A percentile compares a stretch with the other conserved stretches of the same genome.
phyloP scores from a whole-genome alignment of 2,329 filamentous ascomycete species.

The Fusarium papillatum region DNA sequence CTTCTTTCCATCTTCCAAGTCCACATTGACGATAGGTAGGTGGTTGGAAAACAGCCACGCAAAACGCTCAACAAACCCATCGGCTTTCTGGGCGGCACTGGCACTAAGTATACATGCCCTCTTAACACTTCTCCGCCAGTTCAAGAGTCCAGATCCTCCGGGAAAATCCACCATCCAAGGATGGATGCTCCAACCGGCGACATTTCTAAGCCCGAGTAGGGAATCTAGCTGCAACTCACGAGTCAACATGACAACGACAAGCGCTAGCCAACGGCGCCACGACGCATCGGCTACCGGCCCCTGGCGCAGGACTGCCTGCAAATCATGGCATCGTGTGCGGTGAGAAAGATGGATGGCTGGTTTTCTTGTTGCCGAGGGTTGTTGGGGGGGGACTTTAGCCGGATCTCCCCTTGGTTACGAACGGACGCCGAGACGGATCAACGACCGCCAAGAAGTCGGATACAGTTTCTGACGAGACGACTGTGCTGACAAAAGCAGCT shows the following conservation, averaged over 20 bases:
- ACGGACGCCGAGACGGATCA: slow-evolving; percentile 22
- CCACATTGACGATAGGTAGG: neutral
- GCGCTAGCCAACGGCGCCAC: slow-evolving; percentile 33
- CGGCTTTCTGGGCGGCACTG: neutral
- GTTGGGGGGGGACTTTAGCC: slow-evolving; percentile 28
- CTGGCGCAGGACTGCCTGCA: slow-evolving; percentile 9
- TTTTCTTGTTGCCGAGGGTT: slow-evolving; percentile 7
- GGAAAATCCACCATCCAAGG: neutral
- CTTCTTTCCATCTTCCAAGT: neutral
- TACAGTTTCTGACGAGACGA: slow-evolving; percentile 6
- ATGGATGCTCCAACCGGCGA: slow-evolving; percentile 8
- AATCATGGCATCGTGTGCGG: slow-evolving; percentile 11
- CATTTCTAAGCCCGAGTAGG: slow-evolving; percentile 12
- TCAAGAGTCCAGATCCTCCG: slow-evolving; percentile 19
- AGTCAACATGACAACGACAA: slow-evolving; percentile 15
- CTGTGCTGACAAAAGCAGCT: slow-evolving; percentile 18
- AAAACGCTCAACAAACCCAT: slow-evolving; percentile 15
- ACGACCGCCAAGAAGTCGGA: slow-evolving; percentile 32
- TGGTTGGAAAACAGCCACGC: slow-evolving; percentile 13
- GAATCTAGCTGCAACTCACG: slow-evolving; percentile 5
- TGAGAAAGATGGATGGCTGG: slow-evolving; percentile 10
- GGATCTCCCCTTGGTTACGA: neutral
- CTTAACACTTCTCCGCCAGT: slow-evolving; percentile 21
- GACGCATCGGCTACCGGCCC: slow-evolving; percentile 25
- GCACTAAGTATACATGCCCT: neutral